These are phyloP conservation scores for Termitomyces sp. DNA, from an alignment of 768 basidiomycete genomes.

Conservation along the genomic window DNA sequence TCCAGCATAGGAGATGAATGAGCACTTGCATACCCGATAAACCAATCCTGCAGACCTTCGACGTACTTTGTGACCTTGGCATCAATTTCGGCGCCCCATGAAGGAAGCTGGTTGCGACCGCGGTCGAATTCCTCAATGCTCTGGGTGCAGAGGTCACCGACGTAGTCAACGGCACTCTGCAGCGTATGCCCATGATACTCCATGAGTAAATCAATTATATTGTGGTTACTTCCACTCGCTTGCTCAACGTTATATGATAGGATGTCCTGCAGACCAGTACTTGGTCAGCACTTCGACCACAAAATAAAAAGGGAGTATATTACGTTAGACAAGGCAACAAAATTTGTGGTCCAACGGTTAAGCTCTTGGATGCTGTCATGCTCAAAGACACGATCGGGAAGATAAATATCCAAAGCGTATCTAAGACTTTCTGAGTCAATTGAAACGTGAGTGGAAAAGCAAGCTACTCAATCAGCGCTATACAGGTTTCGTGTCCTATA, in stretches of 20 bases:
- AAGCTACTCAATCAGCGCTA: conserved; percentile 67
- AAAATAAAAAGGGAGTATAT: conserved; percentile 34
- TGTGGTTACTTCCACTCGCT: conserved; percentile 63
- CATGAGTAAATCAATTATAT: conserved; percentile 71
- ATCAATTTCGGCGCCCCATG: conserved; percentile 62
- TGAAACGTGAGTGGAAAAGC: neutral
- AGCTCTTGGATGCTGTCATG: conserved; percentile 60
- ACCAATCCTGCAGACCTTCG: conserved; percentile 66
- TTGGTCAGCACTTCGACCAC: neutral
- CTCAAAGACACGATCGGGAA: conserved; percentile 68
- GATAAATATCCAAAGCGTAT: conserved; percentile 64
- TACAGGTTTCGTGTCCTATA: conserved; percentile 64
- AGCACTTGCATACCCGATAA: conserved; percentile 47
- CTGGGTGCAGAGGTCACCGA: conserved; percentile 57
- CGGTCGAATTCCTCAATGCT: conserved; percentile 51
- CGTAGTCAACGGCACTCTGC: conserved; percentile 60
- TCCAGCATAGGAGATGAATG: neutral
- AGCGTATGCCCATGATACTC: conserved; percentile 51
- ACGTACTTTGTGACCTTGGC: conserved; percentile 59
- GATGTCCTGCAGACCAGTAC: conserved; percentile 46
- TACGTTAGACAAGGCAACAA: conserved; percentile 71
- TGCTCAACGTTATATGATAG: conserved; percentile 78
- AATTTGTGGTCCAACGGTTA: conserved; percentile 67
- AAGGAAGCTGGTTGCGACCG: conserved; percentile 47
- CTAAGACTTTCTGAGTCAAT: conserved; percentile 17